Conservation (phyloP, 495 filamentous ascomycete genomes). For the Filosporella fistucella region DNA sequence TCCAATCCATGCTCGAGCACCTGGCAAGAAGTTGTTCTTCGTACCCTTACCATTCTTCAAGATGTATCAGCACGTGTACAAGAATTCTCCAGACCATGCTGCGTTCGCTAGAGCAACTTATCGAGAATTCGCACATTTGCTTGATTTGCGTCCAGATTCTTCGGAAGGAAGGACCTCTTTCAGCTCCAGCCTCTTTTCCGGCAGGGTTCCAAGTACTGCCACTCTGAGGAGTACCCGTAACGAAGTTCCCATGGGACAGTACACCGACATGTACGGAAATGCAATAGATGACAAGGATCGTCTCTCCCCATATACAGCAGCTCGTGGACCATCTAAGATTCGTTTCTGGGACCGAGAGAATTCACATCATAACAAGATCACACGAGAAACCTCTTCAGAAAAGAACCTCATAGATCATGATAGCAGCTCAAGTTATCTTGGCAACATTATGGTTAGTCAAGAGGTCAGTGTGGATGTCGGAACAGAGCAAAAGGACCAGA, state of each 20-base stretch:
- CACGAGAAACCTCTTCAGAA: constrained; percentile 5
- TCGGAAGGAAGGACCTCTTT: too few species aligned
- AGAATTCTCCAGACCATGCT: constrained; percentile 35
- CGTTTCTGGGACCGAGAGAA: constrained; percentile 1
- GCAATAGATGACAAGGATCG: too few species aligned
- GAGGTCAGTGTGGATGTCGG: constrained; percentile 10
- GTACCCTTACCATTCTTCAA: constrained; percentile 46
- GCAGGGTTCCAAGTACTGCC: neutral
- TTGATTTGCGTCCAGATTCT: constrained; percentile 27
- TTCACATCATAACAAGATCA: neutral
- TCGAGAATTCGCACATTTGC: constrained; percentile 34
- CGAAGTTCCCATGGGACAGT: neutral
- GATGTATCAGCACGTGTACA: constrained; percentile 39
- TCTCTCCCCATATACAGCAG: too few species aligned
- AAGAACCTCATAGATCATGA: constrained; percentile 13
- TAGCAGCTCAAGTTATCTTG: neutral
- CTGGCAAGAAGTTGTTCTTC: constrained; percentile 33
- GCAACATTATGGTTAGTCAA: constrained; percentile 16
- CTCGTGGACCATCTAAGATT: too few species aligned
- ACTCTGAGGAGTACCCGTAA: neutral
- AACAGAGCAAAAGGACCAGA: neutral
- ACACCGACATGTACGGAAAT: neutral
- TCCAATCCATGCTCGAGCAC: constrained; percentile 34
- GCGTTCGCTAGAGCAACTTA: constrained; percentile 39
- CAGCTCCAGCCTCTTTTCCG: too few species aligned